These are phyloP conservation scores for Pichia inconspicua DNA, from an alignment of 1,139 yeast genomes.

Conservation along the genomic window DNA sequence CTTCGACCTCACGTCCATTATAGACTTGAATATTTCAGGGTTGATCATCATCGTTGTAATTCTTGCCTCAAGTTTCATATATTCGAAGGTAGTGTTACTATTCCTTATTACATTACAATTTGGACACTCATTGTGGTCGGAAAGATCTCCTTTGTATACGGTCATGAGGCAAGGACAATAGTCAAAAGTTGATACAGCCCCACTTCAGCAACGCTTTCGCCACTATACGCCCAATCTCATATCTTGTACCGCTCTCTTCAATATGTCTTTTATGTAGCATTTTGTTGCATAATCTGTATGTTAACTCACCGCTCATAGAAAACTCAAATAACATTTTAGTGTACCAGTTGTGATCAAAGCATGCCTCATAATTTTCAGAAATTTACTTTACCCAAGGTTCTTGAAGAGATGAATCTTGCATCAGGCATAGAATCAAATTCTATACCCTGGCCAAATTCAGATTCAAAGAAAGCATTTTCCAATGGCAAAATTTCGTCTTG, in stretches of 20 bases:
- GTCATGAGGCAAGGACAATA: neutral
- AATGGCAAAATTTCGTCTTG: no score
- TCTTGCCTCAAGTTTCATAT: neutral
- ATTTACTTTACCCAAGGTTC: no score
- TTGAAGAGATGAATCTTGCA: no score
- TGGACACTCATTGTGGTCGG: neutral
- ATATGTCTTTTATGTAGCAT: neutral
- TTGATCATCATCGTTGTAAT: neutral
- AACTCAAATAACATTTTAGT: no score
- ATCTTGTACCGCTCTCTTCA: neutral
- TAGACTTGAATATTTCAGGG: neutral
- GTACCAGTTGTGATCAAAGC: no score
- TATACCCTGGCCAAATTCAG: no score
- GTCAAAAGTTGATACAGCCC: neutral
- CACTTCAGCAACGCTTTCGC: neutral
- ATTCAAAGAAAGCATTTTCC: no score
- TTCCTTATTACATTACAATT: neutral
- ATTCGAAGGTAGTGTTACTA: neutral
- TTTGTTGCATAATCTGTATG: neutral
- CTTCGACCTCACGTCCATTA: no score
- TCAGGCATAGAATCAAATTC: no score
- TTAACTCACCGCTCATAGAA: neutral
- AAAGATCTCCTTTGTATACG: neutral
- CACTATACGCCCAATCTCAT: neutral
- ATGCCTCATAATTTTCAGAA: no score